These are phyloP conservation scores for Candolleomyces eurysporus DNA, from an alignment of 768 basidiomycete genomes.

Conservation along the genomic window DNA sequence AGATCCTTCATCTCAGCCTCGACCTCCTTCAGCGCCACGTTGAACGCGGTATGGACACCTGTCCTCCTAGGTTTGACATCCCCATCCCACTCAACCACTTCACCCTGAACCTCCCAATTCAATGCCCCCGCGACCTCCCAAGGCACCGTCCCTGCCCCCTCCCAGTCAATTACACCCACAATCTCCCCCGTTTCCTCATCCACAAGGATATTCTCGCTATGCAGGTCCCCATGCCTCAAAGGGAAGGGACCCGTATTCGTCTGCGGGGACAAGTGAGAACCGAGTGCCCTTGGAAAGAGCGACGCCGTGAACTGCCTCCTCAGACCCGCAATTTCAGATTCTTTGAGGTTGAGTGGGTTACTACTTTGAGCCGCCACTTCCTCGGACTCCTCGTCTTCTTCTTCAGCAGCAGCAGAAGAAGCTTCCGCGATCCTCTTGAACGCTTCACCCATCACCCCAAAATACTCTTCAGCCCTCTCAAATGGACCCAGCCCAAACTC, in stretches of 20 bases:
- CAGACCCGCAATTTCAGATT: constrained; percentile 11
- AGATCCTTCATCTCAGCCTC: constrained; percentile 2
- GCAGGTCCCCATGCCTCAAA: constrained; percentile 40
- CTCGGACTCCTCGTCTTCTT: constrained; percentile 18
- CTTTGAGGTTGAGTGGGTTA: neutral
- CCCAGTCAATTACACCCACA: constrained; percentile 41
- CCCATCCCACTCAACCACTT: constrained; percentile 21
- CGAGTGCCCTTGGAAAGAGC: constrained; percentile 39
- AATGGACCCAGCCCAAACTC: constrained; percentile 44
- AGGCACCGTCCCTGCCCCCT: constrained; percentile 41
- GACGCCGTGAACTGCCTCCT: constrained; percentile 38
- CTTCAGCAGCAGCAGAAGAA: constrained; percentile 27
- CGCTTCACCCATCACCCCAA: constrained; percentile 36
- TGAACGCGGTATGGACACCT: constrained; percentile 15
- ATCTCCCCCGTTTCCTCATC: constrained; percentile 37
- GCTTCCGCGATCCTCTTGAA: constrained; percentile 37
- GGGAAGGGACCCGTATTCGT: constrained; percentile 41
- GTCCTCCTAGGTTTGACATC: constrained; percentile 3
- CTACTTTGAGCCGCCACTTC: constrained; percentile 2
- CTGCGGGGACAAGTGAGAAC: constrained; percentile 36
- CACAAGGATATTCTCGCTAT: constrained; percentile 41
- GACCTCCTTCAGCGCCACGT: constrained; percentile 11
- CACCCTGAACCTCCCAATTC: constrained; percentile 40
- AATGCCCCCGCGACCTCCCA: constrained; percentile 44
- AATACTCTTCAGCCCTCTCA: constrained; percentile 37